Evolutionary conservation across 2,329 filamentous ascomycete species (phyloP).

Genomic region (Leptographium lundbergii): DNA sequence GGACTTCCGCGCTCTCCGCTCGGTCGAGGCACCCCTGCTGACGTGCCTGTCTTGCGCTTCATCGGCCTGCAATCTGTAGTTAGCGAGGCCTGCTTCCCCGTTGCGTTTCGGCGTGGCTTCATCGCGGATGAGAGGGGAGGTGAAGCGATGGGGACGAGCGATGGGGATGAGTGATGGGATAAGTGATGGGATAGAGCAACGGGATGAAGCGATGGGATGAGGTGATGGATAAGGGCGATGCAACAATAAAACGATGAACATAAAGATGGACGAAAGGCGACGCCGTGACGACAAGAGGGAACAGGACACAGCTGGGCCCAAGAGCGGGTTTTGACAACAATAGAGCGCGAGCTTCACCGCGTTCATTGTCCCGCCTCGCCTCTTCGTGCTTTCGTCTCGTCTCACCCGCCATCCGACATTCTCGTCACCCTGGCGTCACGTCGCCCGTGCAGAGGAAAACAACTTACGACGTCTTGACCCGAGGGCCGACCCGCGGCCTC

Average conservation of each 20-base stretch:
- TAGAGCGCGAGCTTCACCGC: neutral
- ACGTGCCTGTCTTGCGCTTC: slow-evolving; percentile 60
- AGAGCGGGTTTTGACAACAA: neutral
- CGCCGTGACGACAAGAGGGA: no score
- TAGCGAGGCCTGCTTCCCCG: slow-evolving; percentile 5
- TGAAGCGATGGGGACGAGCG: neutral
- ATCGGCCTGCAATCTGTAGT: slow-evolving; percentile 44
- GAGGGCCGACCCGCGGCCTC: slow-evolving; percentile 47
- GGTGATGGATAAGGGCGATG: no score
- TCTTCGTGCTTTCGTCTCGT: neutral
- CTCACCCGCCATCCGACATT: neutral
- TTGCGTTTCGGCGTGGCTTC: neutral
- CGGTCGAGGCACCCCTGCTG: slow-evolving; percentile 54
- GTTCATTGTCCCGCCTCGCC: neutral
- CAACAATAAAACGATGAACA: no score
- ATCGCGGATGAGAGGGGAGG: neutral
- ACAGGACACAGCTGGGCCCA: no score
- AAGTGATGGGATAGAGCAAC: no score
- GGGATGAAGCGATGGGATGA: neutral
- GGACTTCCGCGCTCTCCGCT: slow-evolving; percentile 53
- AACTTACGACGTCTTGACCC: slow-evolving; percentile 59
- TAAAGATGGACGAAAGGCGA: no score
- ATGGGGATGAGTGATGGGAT: no score
- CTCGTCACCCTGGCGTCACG: neutral
- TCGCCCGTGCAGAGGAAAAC: slow-evolving; percentile 8